These are phyloP conservation scores for Orbilia oligospora DNA, from an alignment of 2,329 filamentous ascomycete genomes.

Conservation along the genomic window DNA sequence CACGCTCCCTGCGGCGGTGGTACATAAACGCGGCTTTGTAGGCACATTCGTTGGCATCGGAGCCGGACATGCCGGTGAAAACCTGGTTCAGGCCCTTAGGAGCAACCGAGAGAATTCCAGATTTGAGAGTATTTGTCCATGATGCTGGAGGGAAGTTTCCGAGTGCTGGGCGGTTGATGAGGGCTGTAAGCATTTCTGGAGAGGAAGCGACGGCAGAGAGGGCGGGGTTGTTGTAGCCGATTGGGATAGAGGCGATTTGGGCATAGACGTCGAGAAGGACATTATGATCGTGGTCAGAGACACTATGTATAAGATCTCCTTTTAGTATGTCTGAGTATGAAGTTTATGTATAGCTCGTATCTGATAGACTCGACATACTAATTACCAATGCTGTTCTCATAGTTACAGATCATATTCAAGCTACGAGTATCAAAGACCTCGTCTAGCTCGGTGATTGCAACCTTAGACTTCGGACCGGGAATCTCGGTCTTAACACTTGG, in stretches of 20 bases:
- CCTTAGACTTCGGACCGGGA: slow-evolving; percentile 67
- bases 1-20: slow-evolving; percentile 84
- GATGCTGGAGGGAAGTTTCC: slow-evolving; percentile 91
- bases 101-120: slow-evolving; percentile 84
- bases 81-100: slow-evolving; percentile 88
- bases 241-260: slow-evolving; percentile 91
- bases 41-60: slow-evolving; percentile 92
- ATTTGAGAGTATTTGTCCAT: slow-evolving; percentile 84
- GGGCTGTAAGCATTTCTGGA: slow-evolving; percentile 81
- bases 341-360: neutral
- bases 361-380: slow-evolving; percentile 66
- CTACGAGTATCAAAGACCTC: slow-evolving; percentile 71
- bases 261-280: slow-evolving; percentile 74
- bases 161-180: slow-evolving; percentile 90
- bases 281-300: slow-evolving; percentile 59
- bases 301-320: slow-evolving; percentile 14
- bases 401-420: slow-evolving; percentile 72
- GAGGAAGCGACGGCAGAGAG: slow-evolving; percentile 79
- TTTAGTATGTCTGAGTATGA: slow-evolving; percentile 10
- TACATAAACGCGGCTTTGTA: slow-evolving; percentile 98
- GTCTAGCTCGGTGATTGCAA: slow-evolving; percentile 68
- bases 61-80: slow-evolving; percentile 89
- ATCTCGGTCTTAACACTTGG: slow-evolving; percentile 66
- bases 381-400: slow-evolving; percentile 71
- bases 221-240: slow-evolving; percentile 91